Conservation (phyloP, 768 basidiomycete genomes). For the Boletus tomentosulus region DNA sequence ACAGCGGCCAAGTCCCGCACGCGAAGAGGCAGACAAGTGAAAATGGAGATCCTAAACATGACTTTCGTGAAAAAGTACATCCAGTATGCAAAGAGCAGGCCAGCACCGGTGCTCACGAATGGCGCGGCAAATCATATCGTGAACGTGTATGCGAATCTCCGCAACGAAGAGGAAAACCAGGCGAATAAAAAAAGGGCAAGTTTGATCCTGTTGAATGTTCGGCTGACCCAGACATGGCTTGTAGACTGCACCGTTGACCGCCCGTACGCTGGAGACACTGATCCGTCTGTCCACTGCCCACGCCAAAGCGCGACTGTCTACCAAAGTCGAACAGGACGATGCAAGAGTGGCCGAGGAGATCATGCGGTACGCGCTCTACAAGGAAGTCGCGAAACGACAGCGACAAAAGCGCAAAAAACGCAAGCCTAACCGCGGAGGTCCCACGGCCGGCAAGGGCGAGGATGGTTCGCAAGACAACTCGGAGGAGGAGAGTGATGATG, state of each 20-base stretch:
- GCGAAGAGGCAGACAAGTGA: constrained; percentile 54
- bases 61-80: constrained; percentile 98
- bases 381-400: constrained; percentile 85
- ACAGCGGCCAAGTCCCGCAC: constrained; percentile 45
- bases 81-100: constrained; percentile 91
- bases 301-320: constrained; percentile 88
- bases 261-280: constrained; percentile 96
- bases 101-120: constrained; percentile 81
- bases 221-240: constrained; percentile 11
- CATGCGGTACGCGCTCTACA: constrained; percentile 95
- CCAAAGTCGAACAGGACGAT: constrained; percentile 80
- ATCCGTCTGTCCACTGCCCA: constrained; percentile 98
- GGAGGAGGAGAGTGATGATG: constrained; percentile 38
- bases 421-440: constrained; percentile 72
- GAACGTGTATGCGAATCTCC: constrained; percentile 82
- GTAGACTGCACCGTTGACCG: constrained; percentile 95
- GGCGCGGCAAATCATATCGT: constrained; percentile 95
- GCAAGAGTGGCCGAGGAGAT: constrained; percentile 91
- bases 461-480: constrained; percentile 37
- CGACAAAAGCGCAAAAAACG: constrained; percentile 72
- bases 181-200: constrained; percentile 81
- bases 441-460: constrained; percentile 48
- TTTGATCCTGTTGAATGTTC: background rate
- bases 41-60: constrained; percentile 85
- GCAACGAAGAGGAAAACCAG: constrained; percentile 85